phyloP scores from a whole-genome alignment of 768 basidiomycete genomes.

The Tylopilus intermedius region DNA sequence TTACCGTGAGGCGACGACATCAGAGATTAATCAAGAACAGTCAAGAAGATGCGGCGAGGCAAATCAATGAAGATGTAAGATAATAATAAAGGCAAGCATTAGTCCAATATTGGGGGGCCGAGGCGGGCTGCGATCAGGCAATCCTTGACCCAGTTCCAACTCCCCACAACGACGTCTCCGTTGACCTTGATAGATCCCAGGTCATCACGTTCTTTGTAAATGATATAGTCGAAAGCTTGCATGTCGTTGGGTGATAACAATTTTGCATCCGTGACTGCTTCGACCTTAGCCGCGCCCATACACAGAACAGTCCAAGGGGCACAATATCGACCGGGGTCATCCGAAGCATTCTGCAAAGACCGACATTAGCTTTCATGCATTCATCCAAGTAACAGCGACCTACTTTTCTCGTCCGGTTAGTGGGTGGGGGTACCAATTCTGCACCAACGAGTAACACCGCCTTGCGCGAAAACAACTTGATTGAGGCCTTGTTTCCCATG shows the following conservation, averaged over 20 bases:
- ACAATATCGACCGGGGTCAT: slow-evolving; percentile 37
- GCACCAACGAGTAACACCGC: slow-evolving; percentile 57
- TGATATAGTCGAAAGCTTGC: slow-evolving; percentile 52
- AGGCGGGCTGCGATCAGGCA: slow-evolving; percentile 63
- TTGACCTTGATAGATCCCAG: slow-evolving; percentile 27
- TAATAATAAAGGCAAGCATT: not conserved
- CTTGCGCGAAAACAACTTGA: slow-evolving; percentile 52
- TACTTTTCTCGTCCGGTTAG: slow-evolving; percentile 24
- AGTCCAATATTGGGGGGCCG: slow-evolving; percentile 22
- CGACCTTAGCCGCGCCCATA: slow-evolving; percentile 73
- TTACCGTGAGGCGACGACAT: not conserved
- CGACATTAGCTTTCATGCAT: not conserved
- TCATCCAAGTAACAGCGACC: not conserved
- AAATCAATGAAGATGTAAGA: slow-evolving; percentile 3
- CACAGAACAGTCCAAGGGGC: slow-evolving; percentile 66
- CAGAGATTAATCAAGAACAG: not conserved
- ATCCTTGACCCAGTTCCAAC: slow-evolving; percentile 71
- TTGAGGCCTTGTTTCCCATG: slow-evolving; percentile 50
- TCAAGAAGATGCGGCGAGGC: not conserved
- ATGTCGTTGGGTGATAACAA: slow-evolving; percentile 24
- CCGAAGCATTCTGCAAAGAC: slow-evolving; percentile 18
- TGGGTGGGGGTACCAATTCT: slow-evolving; percentile 47
- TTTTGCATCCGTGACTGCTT: slow-evolving; percentile 51
- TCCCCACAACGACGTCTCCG: slow-evolving; percentile 37
- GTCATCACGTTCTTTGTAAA: slow-evolving; percentile 45